These are phyloP conservation scores for Talaromyces nanjingensis DNA, from an alignment of 495 filamentous ascomycete genomes.

Conservation along the genomic window DNA sequence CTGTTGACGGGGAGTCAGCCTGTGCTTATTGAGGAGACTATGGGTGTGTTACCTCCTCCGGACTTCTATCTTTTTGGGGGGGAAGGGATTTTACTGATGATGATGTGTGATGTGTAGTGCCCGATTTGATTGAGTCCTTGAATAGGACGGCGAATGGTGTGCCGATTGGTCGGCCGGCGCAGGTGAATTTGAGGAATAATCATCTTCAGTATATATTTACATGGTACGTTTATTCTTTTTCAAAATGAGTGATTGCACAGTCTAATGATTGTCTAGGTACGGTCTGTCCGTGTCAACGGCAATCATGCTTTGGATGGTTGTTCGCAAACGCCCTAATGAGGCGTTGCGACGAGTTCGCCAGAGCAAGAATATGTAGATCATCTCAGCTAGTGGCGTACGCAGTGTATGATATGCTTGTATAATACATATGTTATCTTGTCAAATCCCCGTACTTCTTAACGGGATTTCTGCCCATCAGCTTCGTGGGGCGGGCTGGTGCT, in stretches of 20 bases:
- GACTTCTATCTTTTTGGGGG: not conserved
- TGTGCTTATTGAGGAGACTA: conserved; percentile 95
- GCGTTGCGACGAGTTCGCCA: conserved; percentile 67
- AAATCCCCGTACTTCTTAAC: no score
- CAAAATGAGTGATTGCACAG: not conserved
- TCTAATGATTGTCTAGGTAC: conserved; percentile 54
- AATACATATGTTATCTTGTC: not conserved
- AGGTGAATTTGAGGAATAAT: conserved; percentile 92
- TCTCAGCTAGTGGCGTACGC: not conserved
- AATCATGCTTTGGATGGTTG: conserved; percentile 91
- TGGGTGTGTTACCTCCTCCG: conserved; percentile 49
- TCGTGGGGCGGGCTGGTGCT: no score
- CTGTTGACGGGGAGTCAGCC: conserved; percentile 71
- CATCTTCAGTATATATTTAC: conserved; percentile 98
- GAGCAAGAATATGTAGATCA: conserved; percentile 68
- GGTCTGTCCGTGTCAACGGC: conserved; percentile 79
- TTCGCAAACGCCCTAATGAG: conserved; percentile 74
- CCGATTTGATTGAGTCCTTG: conserved; percentile 65
- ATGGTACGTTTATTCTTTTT: conserved; percentile 56
- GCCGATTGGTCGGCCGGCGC: conserved; percentile 82
- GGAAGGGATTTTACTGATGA: conserved; percentile 15
- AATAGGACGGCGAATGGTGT: conserved; percentile 73
- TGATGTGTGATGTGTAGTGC: conserved; percentile 41
- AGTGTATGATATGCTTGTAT: not conserved
- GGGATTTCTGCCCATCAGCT: no score